Base-by-base conservation (phyloP, 345 rosid genomes). In the Euphorbia pulcherrima region DNA sequence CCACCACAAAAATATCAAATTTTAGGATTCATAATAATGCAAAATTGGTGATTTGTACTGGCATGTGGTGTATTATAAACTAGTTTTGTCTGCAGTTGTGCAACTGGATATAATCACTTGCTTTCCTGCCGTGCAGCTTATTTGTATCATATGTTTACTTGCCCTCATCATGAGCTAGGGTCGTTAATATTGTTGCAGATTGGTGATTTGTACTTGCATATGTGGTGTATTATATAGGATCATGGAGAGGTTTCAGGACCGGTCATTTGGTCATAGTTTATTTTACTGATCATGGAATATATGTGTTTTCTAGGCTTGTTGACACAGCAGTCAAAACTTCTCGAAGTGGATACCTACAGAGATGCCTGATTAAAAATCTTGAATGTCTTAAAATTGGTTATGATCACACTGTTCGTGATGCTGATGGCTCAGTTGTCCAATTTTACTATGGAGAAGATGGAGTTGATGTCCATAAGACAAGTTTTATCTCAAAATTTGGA, bases 291-390 rank as follows among this genome's bases (percentile, higher is more conserved):
- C 44, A 62, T 69, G 62, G 23, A 2, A 60, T 26, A 46, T 39
- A 78, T 53, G 62, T 68, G 18, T 57, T 67, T 48, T 71, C 44
- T 77, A 94, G 99, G 83, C 83, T 94, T 64, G 99, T 94, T 76
- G 97, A 94, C 75, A 94, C 99, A 44, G 97, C 99, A 39, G 99
- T 94, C 66, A 94, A 94, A 78, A 94, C 99, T 77, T 94, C 99
- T 60, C 96, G 99, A 61, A 94, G 99, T 88, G 99, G 99, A 48
- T 94, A 94, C 84, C 88, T 94, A 56, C 99, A 94, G 74, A 89
- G 99, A 77, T 94, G 99, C 78, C 84, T 94, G 35, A 88, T 94
- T 74, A 94, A 94, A 81, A 94, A 94, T 78, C 95, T 94, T 7
- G 99, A 94, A 84, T 80, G 88, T 80, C 84, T 94, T 62, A 94